Evolutionary conservation across 768 basidiomycete species (phyloP), one percentile per base, ranked within the genome.

Genomic region (Thelephora ganbajun): DNA sequence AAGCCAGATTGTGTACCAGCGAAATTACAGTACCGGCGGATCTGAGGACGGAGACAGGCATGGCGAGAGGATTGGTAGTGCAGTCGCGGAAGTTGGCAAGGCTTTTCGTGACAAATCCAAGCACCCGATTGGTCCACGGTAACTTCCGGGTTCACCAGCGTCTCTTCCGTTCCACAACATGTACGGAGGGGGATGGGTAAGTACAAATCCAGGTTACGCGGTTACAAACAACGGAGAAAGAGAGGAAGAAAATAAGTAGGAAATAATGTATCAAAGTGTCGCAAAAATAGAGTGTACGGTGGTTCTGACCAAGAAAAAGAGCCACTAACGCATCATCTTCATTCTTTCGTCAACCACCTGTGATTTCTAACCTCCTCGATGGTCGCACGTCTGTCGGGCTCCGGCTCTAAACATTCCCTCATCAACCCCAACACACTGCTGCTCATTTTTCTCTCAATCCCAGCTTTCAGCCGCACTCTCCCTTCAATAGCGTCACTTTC

Each of bases 361-460:
- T 94, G 87, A n/a, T 62, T 66, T 44, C 79, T 76, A 35, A 99
- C 80, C 62, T 93, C 83, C 44, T 69, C 65, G 46, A 97, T 89
- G 35, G 82, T 83, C 26, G 85, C 83, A 43, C 94, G 75, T 50
- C 79, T 74, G 51, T 74, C 66, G 2, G 89, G 90, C 57, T 96
- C 78, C 13, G 85, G 83, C 53, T 90, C 80, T 50, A 99, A 69
- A 66, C 96, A 97, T 46, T 75, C 72, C 47, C 65, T 66, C 74
- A 88, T 77, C 53, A 88, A 68, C 51, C 75, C 67, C 59, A 83
- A 65, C 37, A 78, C 78, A 6, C 60, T 64, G 33, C 63, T 63
- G 45, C 53, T 59, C 23, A 52, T 51, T 33, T 41, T 44, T 9
- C n/a, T 43, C 16, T 46, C 50, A 12, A 42, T 39, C 6, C 35